Percentiles rank a stretch among this genome's conserved stretches.
phyloP scores from a whole-genome alignment of 257 asterid genomes.

The Nicotiana noctiflora region DNA sequence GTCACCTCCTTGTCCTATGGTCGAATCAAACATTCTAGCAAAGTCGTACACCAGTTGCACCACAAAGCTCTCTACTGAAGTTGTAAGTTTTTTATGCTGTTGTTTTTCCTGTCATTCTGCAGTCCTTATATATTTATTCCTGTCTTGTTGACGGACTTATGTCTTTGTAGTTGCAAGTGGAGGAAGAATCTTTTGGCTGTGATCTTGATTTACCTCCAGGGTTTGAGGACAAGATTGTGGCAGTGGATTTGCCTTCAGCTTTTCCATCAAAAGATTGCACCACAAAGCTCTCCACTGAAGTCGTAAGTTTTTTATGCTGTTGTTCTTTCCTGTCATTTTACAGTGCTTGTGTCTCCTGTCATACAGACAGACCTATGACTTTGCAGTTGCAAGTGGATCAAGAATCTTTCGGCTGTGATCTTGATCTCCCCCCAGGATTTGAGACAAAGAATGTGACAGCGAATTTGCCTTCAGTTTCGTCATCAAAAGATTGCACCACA shows the following conservation, averaged over 20 bases:
- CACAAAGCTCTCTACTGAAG: conserved; percentile 32
- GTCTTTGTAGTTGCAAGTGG: conserved; percentile 39
- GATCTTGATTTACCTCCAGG: conserved; percentile 68
- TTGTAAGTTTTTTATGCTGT: conserved; percentile 36
- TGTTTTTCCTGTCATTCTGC: conserved; percentile 11
- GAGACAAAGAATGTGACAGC: conserved; percentile 28
- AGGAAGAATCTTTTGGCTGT: conserved; percentile 33
- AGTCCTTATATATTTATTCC: conserved; percentile 7
- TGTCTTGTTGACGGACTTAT: conserved; percentile 21
- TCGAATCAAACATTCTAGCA: conserved; percentile 20
- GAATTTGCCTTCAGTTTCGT: conserved; percentile 21
- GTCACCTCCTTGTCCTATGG: conserved; percentile 34
- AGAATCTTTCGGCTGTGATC: conserved; percentile 36
- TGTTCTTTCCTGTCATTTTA: conserved; percentile 8
- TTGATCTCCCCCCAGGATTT: conserved; percentile 68
- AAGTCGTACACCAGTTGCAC: conserved; percentile 20
- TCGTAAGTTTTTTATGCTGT: conserved; percentile 35
- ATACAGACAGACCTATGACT: conserved; percentile 24
- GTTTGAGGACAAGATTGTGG: conserved; percentile 36
- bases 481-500: conserved; percentile 19
- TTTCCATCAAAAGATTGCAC: conserved; percentile 18
- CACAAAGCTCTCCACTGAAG: conserved; percentile 32
- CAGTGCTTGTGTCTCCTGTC: conserved; percentile 12
- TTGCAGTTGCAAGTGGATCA: conserved; percentile 32
- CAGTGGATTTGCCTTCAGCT: conserved; percentile 20